Percentiles rank a stretch among this genome's conserved stretches.
phyloP scores from a whole-genome alignment of 2,329 filamentous ascomycete genomes.

The Sphaerulina vaccinii region DNA sequence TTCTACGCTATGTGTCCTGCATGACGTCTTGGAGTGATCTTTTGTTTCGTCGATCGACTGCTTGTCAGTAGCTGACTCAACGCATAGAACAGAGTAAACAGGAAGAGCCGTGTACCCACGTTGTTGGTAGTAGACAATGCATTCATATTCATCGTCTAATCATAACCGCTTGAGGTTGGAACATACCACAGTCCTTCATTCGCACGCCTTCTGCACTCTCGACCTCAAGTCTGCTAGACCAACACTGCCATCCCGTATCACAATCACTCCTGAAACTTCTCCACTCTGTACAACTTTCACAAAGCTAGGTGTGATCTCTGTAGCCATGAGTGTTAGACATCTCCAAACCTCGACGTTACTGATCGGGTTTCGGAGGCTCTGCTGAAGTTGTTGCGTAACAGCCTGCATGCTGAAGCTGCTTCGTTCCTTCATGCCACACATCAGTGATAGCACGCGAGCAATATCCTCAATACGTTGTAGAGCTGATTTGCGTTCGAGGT shows the following conservation, averaged over 20 bases:
- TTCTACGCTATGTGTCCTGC: too few relatives aligned
- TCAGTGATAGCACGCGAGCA: constrained; percentile 43
- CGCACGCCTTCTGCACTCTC: constrained; percentile 28
- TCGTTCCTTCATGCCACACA: constrained; percentile 40
- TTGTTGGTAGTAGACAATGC: too few relatives aligned
- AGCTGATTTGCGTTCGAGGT: constrained; percentile 48
- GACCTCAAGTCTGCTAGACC: constrained; percentile 29
- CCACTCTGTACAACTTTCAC: constrained; percentile 42
- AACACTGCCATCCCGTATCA: constrained; percentile 36
- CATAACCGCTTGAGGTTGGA: too few relatives aligned
- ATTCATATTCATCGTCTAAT: too few relatives aligned
- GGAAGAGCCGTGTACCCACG: too few relatives aligned
- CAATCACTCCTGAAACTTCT: constrained; percentile 45
- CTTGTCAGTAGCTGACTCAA: too few relatives aligned
- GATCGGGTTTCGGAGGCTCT: constrained; percentile 48
- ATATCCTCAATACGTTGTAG: constrained; percentile 50
- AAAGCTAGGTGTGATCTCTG: constrained; percentile 46
- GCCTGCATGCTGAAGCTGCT: constrained; percentile 47
- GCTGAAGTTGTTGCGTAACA: constrained; percentile 45
- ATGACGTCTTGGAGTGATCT: too few relatives aligned
- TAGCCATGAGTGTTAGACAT: constrained; percentile 45
- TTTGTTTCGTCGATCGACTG: too few relatives aligned
- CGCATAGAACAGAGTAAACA: too few relatives aligned
- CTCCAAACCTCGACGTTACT: constrained; percentile 46
- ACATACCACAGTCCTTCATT: neutral